phyloP scores from a whole-genome alignment of 2,329 filamentous ascomycete species.

The Lecanosticta acicola region DNA sequence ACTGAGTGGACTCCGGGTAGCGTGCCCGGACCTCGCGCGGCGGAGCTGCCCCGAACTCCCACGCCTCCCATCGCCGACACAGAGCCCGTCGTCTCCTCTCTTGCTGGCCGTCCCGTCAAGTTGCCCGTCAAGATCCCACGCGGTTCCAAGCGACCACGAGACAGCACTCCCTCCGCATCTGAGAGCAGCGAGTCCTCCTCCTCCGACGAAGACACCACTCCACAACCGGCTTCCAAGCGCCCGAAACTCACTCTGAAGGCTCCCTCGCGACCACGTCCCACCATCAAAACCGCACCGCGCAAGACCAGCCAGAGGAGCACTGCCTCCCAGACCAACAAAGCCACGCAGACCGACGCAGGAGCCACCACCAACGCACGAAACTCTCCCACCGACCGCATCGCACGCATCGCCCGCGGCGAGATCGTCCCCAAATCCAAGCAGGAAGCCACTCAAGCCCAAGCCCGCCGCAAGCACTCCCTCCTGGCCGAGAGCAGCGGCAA shows the following conservation, averaged over 20 bases:
- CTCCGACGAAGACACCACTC: neutral
- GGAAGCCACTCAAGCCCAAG: constrained; percentile 20
- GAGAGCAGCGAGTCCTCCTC: neutral
- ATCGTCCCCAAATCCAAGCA: constrained; percentile 15
- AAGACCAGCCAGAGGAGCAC: neutral
- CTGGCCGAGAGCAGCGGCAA: constrained; percentile 5
- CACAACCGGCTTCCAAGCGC: neutral
- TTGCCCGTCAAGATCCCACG: constrained; percentile 5
- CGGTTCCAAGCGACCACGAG: neutral
- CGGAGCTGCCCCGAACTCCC: neutral
- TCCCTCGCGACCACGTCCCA: neutral
- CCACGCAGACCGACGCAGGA: neutral
- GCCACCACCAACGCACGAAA: neutral
- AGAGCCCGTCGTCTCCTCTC: neutral
- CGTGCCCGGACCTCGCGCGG: neutral
- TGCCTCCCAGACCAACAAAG: neutral
- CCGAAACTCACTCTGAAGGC: neutral
- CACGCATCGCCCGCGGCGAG: constrained; percentile 18
- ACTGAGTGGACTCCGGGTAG: constrained; percentile 7
- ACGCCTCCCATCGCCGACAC: neutral
- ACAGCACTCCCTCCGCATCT: neutral
- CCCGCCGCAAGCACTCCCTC: constrained; percentile 15
- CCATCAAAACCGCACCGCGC: neutral
- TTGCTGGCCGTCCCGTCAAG: neutral
- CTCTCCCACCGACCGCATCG: neutral